These are phyloP conservation scores for Biscogniauxia marginata DNA, from an alignment of 2,329 filamentous ascomycete genomes.

Conservation along the genomic window DNA sequence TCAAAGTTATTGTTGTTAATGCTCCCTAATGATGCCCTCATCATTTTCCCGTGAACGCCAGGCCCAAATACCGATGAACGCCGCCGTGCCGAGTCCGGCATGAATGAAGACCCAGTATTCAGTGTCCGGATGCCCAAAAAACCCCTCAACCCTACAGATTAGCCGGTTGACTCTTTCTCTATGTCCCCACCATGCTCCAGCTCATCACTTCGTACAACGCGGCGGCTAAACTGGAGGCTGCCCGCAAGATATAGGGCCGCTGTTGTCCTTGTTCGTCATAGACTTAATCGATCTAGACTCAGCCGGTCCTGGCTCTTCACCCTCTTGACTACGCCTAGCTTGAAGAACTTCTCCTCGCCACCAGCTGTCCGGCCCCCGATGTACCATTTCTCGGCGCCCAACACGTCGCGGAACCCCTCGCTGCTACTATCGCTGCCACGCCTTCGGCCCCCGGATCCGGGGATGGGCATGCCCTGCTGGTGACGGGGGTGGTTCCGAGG, in stretches of 20 bases:
- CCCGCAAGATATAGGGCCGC: background rate
- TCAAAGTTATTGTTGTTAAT: too few species aligned
- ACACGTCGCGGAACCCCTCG: conserved; percentile 72
- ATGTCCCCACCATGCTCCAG: background rate
- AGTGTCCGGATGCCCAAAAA: background rate
- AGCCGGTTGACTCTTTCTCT: background rate
- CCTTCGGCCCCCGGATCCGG: conserved; percentile 39
- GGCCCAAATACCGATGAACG: too few species aligned
- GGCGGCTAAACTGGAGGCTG: background rate
- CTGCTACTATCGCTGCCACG: conserved; percentile 73
- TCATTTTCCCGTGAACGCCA: too few species aligned
- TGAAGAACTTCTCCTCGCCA: conserved; percentile 81
- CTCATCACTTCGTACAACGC: background rate
- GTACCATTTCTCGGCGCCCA: conserved; percentile 77
- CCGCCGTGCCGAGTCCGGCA: too few species aligned
- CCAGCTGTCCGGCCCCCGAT: conserved; percentile 73
- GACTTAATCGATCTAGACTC: conserved; percentile 71
- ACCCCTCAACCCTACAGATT: background rate
- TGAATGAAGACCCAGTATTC: too few species aligned
- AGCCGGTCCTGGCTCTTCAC: conserved; percentile 72
- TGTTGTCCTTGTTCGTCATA: conserved; percentile 46
- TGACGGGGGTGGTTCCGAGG: conserved; percentile 21
- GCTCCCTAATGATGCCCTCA: too few species aligned
- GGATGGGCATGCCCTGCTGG: conserved; percentile 25
- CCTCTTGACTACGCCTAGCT: conserved; percentile 71